These are phyloP conservation scores for Mortierella sp. DNA, from an alignment of 371 early-diverging fungal species.

Conservation along the genomic window DNA sequence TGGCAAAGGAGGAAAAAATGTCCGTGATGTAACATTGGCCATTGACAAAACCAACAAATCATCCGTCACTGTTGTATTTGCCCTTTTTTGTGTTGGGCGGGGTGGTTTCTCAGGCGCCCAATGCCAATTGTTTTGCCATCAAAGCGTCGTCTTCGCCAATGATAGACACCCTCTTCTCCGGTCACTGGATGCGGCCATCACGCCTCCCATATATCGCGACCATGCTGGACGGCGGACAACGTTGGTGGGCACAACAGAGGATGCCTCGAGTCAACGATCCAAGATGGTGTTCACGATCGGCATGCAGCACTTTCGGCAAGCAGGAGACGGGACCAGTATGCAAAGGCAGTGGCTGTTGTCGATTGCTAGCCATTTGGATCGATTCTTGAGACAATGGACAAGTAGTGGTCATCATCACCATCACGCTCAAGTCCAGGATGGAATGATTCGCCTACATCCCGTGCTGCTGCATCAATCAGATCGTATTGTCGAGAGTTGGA, in stretches of 20 bases:
- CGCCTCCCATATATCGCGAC: slow-evolving; percentile 28
- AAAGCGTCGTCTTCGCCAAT: slow-evolving; percentile 18
- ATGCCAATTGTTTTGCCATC: slow-evolving; percentile 17
- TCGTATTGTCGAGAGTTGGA: slow-evolving; percentile 12
- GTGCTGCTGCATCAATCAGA: slow-evolving; percentile 26
- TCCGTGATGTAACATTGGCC: neutral
- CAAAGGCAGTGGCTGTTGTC: slow-evolving; percentile 5
- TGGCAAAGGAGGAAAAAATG: neutral
- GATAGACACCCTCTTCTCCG: slow-evolving; percentile 21
- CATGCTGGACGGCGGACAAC: slow-evolving; percentile 4
- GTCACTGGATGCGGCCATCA: slow-evolving; percentile 10
- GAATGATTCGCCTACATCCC: slow-evolving; percentile 2
- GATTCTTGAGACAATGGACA: neutral
- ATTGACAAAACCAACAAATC: neutral
- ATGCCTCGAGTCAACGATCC: slow-evolving; percentile 7
- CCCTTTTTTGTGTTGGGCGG: too few relatives aligned
- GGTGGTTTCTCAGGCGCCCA: neutral
- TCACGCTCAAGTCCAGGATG: neutral
- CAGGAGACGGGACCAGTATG: neutral
- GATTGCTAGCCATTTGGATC: neutral
- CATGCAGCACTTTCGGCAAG: slow-evolving; percentile 33
- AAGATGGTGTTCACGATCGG: slow-evolving; percentile 35
- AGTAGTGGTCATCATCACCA: neutral
- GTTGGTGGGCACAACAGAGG: neutral
- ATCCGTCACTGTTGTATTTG: too few relatives aligned